A percentile compares a stretch with the other conserved stretches of the same genome.
phyloP scores from a whole-genome alignment of 176 grass and related monocot genomes.

The Oryza nivara region DNA sequence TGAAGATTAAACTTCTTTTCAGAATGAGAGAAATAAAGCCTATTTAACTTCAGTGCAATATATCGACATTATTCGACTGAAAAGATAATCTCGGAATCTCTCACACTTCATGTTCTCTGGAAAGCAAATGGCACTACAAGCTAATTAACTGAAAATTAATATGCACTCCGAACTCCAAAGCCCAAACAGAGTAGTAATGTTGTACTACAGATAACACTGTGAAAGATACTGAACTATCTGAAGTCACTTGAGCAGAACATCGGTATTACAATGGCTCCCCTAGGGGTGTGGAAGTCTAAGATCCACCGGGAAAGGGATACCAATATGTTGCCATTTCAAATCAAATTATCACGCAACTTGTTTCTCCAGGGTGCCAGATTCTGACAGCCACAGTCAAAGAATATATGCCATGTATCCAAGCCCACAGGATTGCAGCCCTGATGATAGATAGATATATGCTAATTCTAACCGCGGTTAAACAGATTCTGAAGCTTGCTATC shows the following conservation, averaged over 20 bases:
- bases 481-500: constrained; percentile 12
- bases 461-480: constrained; percentile 1
- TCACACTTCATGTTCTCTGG: background rate
- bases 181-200: background rate
- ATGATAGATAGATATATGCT: background rate
- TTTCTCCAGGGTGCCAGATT: constrained; percentile 29
- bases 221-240: background rate
- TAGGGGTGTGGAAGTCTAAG: constrained; percentile 31
- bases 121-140: background rate
- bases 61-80: constrained; percentile 9
- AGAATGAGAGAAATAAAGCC: background rate
- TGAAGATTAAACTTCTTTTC: background rate
- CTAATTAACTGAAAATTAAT: background rate
- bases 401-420: constrained; percentile 29
- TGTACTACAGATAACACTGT: background rate
- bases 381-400: constrained; percentile 27
- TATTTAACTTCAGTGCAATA: background rate
- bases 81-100: background rate
- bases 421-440: background rate
- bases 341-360: constrained; percentile 51
- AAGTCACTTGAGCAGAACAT: background rate
- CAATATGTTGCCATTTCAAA: constrained; percentile 25
- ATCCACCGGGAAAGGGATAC: background rate
- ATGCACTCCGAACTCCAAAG: background rate
- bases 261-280: background rate